These are phyloP conservation scores for Diplocarpon mali DNA, from an alignment of 2,329 filamentous ascomycete species.

Conservation along the genomic window DNA sequence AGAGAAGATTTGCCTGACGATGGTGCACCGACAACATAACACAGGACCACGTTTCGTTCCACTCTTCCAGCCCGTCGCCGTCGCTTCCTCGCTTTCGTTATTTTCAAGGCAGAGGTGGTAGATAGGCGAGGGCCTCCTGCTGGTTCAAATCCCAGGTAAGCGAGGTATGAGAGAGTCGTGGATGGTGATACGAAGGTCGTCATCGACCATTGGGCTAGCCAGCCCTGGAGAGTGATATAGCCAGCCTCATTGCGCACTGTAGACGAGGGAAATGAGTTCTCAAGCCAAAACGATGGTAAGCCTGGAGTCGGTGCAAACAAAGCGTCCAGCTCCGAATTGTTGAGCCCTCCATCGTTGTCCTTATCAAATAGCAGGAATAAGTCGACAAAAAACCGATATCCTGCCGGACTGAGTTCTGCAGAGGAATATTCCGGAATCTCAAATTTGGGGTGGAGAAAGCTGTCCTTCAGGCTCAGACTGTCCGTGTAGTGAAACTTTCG, in stretches of 20 bases:
- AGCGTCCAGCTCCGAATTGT: conserved; percentile 71
- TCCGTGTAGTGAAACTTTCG: conserved; percentile 94
- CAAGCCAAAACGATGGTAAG: conserved; percentile 74
- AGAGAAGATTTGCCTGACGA: conserved; percentile 86
- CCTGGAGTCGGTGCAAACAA: conserved; percentile 91
- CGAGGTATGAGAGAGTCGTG: conserved; percentile 89
- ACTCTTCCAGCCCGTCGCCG: conserved; percentile 73
- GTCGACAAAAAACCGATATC: conserved; percentile 96
- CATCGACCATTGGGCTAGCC: conserved; percentile 99
- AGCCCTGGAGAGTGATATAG: conserved; percentile 90
- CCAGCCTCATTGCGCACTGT: conserved; percentile 93
- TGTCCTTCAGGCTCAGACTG: conserved; percentile 82
- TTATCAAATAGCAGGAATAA: conserved; percentile 92
- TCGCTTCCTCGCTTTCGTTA: conserved; percentile 84
- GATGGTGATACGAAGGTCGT: conserved; percentile 94
- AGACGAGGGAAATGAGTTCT: conserved; percentile 81
- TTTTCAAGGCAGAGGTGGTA: conserved; percentile 75
- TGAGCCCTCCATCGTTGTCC: conserved; percentile 92
- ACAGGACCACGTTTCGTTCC: conserved; percentile 87
- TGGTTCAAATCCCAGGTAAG: conserved; percentile 89
- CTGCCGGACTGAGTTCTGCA: conserved; percentile 84
- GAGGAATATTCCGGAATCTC: conserved; percentile 89
- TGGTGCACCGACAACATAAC: conserved; percentile 79
- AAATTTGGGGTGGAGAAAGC: conserved; percentile 84
- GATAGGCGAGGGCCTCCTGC: conserved; percentile 64